Evolutionary conservation across 257 asterid species (phyloP), one percentile per base, ranked within the genome.

Genomic region (Ocimum tenuiflorum): DNA sequence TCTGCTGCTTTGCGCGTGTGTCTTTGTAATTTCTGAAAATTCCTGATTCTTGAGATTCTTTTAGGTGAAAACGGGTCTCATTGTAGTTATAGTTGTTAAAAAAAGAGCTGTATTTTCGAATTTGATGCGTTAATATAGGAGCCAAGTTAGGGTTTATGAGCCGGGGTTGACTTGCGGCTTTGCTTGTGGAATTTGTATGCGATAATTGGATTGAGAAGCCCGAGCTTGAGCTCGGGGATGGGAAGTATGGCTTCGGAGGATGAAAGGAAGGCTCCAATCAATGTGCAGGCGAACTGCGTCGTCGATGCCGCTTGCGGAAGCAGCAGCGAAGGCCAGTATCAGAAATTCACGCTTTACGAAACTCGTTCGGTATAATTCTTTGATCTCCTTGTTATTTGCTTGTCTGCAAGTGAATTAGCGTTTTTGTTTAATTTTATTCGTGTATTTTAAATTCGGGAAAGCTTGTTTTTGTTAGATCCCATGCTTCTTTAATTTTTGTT

Each of bases 301-400:
- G 69, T 59, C 17, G 60, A 51, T 59, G 69, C 68, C 27, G 67
- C 67, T 22, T 65, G 65, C 19, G 59, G 65, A 63, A 63, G 73
- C 41, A 57, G 73, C 38, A 45, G 67, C 71, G 65, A 63, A 38
- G 22, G 49, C 41, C 76, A 67, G 72, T 63, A 87, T 72, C 95
- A 89, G 57, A 89, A 87, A 57, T 92, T 84, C 84, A 86, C 79
- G 76, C 95, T 91, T 50, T 91, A 89, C 15, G 95, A 89, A 73
- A 89, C 98, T 67, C 77, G 77, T 50, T 84, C 99, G 96, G 99
- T 94, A 89, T 79, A 29, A 17, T 60, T 69, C 8, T 33, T 68
- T 33, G 61, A 60, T 67, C 70, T 74, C 45, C 46, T 35, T 65
- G 23, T 7, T 67, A 7, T 54, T 71, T 45, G 23, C 50, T 74